Evolutionary conservation across 805 yeast species (phyloP), one percentile per base, ranked within the genome.

Genomic region (Brettanomyces naardenensis): DNA sequence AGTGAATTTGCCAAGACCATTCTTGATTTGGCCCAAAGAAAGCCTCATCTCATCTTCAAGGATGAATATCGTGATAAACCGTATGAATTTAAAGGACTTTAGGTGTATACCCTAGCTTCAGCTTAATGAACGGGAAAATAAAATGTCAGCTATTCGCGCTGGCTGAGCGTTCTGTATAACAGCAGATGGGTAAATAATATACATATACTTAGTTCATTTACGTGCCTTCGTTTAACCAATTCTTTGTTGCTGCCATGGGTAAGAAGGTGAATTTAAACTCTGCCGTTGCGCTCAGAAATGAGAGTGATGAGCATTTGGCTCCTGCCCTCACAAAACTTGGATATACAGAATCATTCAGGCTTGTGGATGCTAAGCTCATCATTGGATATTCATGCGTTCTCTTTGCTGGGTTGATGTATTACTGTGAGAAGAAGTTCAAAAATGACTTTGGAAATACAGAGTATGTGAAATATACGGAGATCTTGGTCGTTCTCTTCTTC

Each of bases 1-100:
- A 78, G 94, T 1, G 95, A 88, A 58, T 85, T 87, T 61, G 95
- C 88, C 17, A 84, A 84, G 57, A 80, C 94, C 1, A 79, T 87
- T n/a, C 56, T 87, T 33, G 80, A 85, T 49, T 61, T 87, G 43
- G 88, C 90, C 2, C 61, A 69, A 41, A 63, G 82, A 36, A 83
- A 81, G 52, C 95, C 95, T 0, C 73, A 81, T 50, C 60, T 85
- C 45, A 71, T 86, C 11, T 80, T 84, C 50, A 71, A 70, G 32
- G 57, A 64, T 2, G 66, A 67, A 35, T 62, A 47, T 36, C 41
- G 36, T 2, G 33, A 30, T 11, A 31, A 31, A 11, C 41, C 44
- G 5, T 46, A 44, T 36, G 33, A 29, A 18, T 13, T 27, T 10
- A 13, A 31, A 6, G 35, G 19, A 6, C 27, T 23, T n/a, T n/a